A percentile compares a stretch with the other conserved stretches of the same genome.
These are phyloP conservation scores for Sphaerulina musiva DNA, from an alignment of 2,329 filamentous ascomycete species.

Conservation along the genomic window DNA sequence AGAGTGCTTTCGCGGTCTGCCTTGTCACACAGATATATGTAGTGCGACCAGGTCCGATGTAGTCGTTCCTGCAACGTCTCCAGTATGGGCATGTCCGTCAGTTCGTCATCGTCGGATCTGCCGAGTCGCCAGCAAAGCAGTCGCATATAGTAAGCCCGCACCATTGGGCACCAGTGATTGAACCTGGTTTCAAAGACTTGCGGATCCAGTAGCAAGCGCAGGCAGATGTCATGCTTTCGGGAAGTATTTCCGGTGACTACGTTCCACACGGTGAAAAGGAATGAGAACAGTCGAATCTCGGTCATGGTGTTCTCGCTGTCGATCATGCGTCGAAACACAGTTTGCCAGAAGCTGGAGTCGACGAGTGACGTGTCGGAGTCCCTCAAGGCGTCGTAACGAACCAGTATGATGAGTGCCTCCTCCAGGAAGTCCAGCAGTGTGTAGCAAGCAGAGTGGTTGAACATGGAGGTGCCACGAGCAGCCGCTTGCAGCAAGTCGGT, in stretches of 20 bases:
- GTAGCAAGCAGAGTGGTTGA: slow-evolving; percentile 77
- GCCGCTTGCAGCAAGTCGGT: slow-evolving; percentile 65
- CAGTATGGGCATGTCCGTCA: slow-evolving; percentile 50
- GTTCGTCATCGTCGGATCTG: slow-evolving; percentile 60
- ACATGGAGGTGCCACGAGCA: slow-evolving; percentile 68
- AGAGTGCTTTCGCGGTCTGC: slow-evolving; percentile 53
- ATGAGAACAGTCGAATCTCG: slow-evolving; percentile 75
- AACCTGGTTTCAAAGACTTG: slow-evolving; percentile 74
- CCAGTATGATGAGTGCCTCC: slow-evolving; percentile 64
- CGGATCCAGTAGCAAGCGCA: slow-evolving; percentile 68
- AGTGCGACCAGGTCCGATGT: slow-evolving; percentile 69
- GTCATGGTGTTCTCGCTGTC: slow-evolving; percentile 83
- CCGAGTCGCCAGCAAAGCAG: slow-evolving; percentile 84
- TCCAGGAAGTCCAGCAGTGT: slow-evolving; percentile 88
- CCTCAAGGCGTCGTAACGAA: slow-evolving; percentile 51
- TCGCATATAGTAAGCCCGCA: slow-evolving; percentile 86
- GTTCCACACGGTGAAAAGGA: slow-evolving; percentile 75
- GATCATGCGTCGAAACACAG: slow-evolving; percentile 71
- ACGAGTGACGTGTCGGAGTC: slow-evolving; percentile 46
- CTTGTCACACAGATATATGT: slow-evolving; percentile 64
- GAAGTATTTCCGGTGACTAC: slow-evolving; percentile 58
- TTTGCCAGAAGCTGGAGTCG: slow-evolving; percentile 80
- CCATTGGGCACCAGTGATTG: slow-evolving; percentile 94
- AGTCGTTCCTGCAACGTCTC: slow-evolving; percentile 60
- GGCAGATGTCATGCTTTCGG: slow-evolving; percentile 63